A percentile compares a stretch with the other conserved stretches of the same genome.
phyloP scores from a whole-genome alignment of 495 filamentous ascomycete species.

The Elasticomyces elasticus region DNA sequence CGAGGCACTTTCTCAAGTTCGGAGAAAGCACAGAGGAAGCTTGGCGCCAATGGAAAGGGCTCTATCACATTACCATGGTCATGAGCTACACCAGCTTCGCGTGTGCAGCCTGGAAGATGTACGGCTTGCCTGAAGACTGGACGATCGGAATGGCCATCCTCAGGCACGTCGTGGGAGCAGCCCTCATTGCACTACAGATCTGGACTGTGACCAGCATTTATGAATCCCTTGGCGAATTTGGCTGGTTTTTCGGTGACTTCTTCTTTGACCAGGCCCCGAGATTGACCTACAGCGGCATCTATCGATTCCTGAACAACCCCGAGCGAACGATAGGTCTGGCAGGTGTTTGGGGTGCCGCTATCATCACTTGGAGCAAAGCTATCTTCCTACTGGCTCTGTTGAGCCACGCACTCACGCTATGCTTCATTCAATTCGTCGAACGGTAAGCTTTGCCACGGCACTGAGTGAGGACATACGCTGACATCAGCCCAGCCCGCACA shows the following conservation, averaged over 20 bases:
- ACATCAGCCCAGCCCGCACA: conserved; percentile 55
- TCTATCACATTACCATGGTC: conserved; percentile 83
- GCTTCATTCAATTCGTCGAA: conserved; percentile 88
- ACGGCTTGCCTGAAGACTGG: conserved; percentile 75
- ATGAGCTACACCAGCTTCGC: conserved; percentile 85
- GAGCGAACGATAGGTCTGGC: conserved; percentile 89
- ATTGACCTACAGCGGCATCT: conserved; percentile 92
- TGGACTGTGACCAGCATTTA: conserved; percentile 94
- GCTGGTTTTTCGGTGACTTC: conserved; percentile 99
- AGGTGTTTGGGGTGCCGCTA: conserved; percentile 88
- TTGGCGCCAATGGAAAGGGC: conserved; percentile 96
- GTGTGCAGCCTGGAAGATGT: conserved; percentile 94
- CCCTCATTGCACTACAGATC: conserved; percentile 74
- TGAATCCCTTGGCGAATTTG: conserved; percentile 92
- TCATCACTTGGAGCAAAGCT: conserved; percentile 77
- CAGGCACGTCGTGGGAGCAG: conserved; percentile 72
- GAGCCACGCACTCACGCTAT: conserved; percentile 73
- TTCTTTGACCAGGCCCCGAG: conserved; percentile 81
- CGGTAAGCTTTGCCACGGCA: conserved; percentile 17
- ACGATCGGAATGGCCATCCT: conserved; percentile 70
- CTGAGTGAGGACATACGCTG: not conserved
- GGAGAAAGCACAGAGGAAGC: conserved; percentile 83
- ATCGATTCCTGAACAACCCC: conserved; percentile 94
- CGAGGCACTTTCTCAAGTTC: conserved; percentile 92
- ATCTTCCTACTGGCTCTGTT: conserved; percentile 77